Percentiles rank a stretch among this genome's conserved stretches.
Conservation (phyloP, 2,329 filamentous ascomycete species). For the Capronia americana region DNA sequence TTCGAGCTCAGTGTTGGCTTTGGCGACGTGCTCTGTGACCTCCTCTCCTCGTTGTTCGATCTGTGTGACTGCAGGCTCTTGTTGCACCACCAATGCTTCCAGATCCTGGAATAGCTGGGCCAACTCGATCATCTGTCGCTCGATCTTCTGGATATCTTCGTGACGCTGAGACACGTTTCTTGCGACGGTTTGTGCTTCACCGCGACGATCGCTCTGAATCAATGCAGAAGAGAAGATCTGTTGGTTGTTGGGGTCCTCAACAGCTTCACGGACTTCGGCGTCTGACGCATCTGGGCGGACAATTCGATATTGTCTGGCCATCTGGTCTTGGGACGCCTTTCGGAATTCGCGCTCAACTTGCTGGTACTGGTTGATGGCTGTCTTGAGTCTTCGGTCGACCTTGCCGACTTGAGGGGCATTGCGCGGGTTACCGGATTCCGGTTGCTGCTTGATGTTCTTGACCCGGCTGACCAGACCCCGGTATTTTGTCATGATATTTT, state of each 20-base stretch:
- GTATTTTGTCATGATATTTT: slow-evolving; percentile 84
- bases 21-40: slow-evolving; percentile 80
- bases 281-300: slow-evolving; percentile 82
- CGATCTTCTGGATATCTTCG: slow-evolving; percentile 87
- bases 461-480: slow-evolving; percentile 79
- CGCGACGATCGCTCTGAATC: slow-evolving; percentile 78
- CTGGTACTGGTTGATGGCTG: slow-evolving; percentile 82
- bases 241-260: slow-evolving; percentile 71
- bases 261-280: slow-evolving; percentile 76
- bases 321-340: slow-evolving; percentile 79
- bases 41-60: slow-evolving; percentile 90
- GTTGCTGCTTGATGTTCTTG: slow-evolving; percentile 80
- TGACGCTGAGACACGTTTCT: slow-evolving; percentile 83
- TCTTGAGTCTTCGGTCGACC: slow-evolving; percentile 79
- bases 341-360: slow-evolving; percentile 79
- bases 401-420: slow-evolving; percentile 82
- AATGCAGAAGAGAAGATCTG: slow-evolving; percentile 71
- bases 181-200: slow-evolving; percentile 79
- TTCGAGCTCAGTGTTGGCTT: slow-evolving; percentile 82
- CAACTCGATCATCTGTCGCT: slow-evolving; percentile 85
- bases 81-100: slow-evolving; percentile 82
- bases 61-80: slow-evolving; percentile 77
- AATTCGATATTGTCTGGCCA: slow-evolving; percentile 88
- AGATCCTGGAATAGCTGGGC: slow-evolving; percentile 88
- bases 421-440: slow-evolving; percentile 73